Evolutionary conservation across 352 stramenopile genomes (phyloP).

Genomic region (Phytophthora quininea): DNA sequence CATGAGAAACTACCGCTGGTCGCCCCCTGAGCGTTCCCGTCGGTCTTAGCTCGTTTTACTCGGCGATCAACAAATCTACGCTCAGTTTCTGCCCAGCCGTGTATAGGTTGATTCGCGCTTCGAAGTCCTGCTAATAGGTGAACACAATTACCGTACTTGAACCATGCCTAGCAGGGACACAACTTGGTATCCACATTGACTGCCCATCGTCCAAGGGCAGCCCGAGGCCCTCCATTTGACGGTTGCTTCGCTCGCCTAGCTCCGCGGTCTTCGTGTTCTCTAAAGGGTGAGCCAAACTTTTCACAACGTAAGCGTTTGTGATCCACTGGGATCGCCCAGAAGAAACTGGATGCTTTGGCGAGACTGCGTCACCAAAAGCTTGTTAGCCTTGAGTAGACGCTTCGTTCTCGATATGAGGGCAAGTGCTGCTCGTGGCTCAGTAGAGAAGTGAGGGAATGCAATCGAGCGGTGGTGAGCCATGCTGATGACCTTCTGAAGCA

Average conservation of each 20-base stretch:
- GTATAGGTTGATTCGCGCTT: no score
- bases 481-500: no score
- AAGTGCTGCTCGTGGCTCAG: not conserved
- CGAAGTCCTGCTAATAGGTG: no score
- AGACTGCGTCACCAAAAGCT: conserved; percentile 1
- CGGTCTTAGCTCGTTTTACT: no score
- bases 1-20: not conserved
- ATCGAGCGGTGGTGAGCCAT: not conserved
- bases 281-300: no score
- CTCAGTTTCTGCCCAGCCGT: no score
- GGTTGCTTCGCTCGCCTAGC: not conserved
- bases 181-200: conserved; percentile 5
- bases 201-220: not conserved
- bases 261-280: not conserved
- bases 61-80: no score
- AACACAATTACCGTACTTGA: no score
- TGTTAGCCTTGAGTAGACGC: not conserved
- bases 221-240: not conserved
- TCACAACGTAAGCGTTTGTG: conserved; percentile 1
- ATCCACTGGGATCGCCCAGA: not conserved
- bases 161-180: conserved; percentile 10
- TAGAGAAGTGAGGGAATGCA: not conserved
- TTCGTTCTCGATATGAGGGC: not conserved
- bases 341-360: not conserved
- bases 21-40: no score